Conservation (phyloP, 495 filamentous ascomycete genomes). For the Xylaria scruposa region DNA sequence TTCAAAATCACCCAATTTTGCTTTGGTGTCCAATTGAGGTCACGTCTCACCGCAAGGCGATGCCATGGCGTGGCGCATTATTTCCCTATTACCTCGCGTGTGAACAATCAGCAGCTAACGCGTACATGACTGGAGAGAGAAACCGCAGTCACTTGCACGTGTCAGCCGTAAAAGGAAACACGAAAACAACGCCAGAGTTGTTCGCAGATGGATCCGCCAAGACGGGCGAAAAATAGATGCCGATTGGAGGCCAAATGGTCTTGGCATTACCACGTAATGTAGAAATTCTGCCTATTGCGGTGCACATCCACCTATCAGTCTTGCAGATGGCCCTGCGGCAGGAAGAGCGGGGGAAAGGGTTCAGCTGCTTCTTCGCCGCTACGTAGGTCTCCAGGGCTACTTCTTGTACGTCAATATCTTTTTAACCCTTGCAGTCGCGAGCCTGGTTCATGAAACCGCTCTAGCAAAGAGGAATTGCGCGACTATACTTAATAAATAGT, state of each 20-base stretch:
- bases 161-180: constrained; percentile 19
- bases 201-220: background rate
- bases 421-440: background rate
- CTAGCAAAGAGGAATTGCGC: background rate
- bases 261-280: constrained; percentile 10
- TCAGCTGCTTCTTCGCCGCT: constrained; percentile 4
- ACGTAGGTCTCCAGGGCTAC: constrained; percentile 12
- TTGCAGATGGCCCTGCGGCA: background rate
- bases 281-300: constrained; percentile 13
- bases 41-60: constrained; percentile 4
- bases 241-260: background rate
- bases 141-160: constrained; percentile 4
- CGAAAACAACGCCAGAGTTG: constrained; percentile 13
- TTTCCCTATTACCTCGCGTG: background rate
- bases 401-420: background rate
- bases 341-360: background rate
- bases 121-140: background rate
- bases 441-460: background rate
- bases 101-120: constrained; percentile 8
- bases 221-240: background rate
- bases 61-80: constrained; percentile 14
- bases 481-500: background rate
- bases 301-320: constrained; percentile 2
- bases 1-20: background rate
- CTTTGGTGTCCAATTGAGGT: background rate